Evolutionary conservation across 202 grass and related monocot species (phyloP).

Genomic region (Panicum virgatum): DNA sequence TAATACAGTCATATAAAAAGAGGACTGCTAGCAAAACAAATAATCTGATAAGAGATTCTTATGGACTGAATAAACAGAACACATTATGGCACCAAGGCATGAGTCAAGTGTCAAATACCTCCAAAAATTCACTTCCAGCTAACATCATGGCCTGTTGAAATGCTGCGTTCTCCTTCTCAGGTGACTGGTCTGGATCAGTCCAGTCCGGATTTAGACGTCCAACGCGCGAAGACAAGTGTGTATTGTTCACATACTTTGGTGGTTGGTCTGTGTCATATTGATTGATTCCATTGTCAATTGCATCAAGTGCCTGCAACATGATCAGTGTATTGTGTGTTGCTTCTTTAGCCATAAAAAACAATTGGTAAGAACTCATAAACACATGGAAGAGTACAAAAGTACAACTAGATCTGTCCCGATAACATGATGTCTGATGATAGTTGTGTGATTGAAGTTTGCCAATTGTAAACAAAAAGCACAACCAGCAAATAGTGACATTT

Average conservation of each 20-base stretch:
- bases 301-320: conserved; percentile 80
- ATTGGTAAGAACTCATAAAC: neutral
- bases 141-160: conserved; percentile 83
- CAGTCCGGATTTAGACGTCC: conserved; percentile 75
- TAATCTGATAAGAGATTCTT: neutral
- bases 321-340: neutral
- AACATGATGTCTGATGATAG: neutral
- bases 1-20: conserved; percentile 28
- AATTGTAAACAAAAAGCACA: neutral
- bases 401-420: neutral
- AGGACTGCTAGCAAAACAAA: neutral
- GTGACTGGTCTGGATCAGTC: conserved; percentile 89
- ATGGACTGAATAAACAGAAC: neutral
- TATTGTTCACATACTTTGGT: conserved; percentile 89
- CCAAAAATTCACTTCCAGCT: conserved; percentile 79
- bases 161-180: conserved; percentile 81
- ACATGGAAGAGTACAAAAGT: neutral
- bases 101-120: conserved; percentile 40
- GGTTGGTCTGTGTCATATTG: conserved; percentile 83
- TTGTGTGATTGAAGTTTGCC: neutral
- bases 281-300: conserved; percentile 90
- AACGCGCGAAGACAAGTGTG: conserved; percentile 71
- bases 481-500: neutral
- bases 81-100: neutral
- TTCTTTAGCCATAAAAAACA: neutral